These are phyloP conservation scores for Schizosaccharomyces japonicus DNA, from an alignment of 805 yeast species.

Conservation along the genomic window DNA sequence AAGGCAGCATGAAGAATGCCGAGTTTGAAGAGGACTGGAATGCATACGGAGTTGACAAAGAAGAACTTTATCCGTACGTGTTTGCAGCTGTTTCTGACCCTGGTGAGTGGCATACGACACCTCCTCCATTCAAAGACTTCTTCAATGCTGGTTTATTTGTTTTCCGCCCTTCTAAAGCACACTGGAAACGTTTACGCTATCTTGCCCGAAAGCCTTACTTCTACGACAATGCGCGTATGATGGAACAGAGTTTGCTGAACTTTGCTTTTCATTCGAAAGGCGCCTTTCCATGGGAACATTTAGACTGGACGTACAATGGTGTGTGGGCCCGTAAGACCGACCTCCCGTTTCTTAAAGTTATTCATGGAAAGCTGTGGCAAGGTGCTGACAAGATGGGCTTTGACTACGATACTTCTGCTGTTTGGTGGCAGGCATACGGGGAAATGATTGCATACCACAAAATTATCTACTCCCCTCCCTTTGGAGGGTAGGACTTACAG, in stretches of 20 bases:
- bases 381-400: background rate
- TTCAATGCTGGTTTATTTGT: conserved; percentile 4
- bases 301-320: conserved; percentile 3
- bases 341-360: background rate
- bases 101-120: conserved; percentile 1
- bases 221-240: conserved; percentile 2
- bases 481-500: no score
- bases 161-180: background rate
- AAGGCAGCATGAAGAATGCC: background rate
- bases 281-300: background rate
- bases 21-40: background rate
- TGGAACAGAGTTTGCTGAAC: conserved; percentile 4
- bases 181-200: background rate
- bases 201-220: background rate
- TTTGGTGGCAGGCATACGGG: background rate
- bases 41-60: background rate
- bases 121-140: background rate
- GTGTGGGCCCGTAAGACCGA: conserved; percentile 1
- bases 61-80: conserved; percentile 1
- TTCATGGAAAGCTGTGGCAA: conserved; percentile 4
- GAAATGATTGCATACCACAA: background rate
- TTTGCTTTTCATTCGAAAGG: background rate
- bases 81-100: conserved; percentile 5
- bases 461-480: no score
- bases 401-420: background rate